A percentile compares a stretch with the other conserved stretches of the same genome.
These are phyloP conservation scores for Hemisphaericaspora subhashii DNA, from an alignment of 1,139 yeast species.

Conservation along the genomic window DNA sequence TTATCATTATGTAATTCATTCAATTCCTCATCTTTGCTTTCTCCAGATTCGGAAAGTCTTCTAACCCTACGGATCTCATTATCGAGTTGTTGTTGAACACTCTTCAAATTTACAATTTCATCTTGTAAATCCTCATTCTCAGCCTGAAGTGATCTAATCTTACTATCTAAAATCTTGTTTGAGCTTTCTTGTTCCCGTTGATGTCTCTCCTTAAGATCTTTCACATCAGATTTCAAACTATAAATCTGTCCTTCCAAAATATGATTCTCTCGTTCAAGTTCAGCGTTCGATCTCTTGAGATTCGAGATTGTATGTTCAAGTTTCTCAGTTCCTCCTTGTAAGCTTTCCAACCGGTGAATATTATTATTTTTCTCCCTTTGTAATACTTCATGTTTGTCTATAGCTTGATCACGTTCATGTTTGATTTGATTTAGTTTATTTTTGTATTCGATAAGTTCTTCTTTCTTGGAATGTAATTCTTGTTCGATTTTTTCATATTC, in stretches of 20 bases:
- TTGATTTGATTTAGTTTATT: not conserved
- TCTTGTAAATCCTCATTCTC: conserved; percentile 2
- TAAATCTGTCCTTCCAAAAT: not conserved
- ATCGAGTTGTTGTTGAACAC: conserved; percentile 4
- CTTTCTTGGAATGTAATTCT: conserved; percentile 3
- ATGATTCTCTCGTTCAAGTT: conserved; percentile 2
- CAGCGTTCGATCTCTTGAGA: not conserved
- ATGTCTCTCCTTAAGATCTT: not conserved
- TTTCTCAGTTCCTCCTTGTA: not conserved
- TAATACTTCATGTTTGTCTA: not conserved
- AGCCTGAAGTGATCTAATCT: conserved; percentile 3
- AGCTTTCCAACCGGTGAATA: not conserved
- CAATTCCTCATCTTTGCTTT: conserved; percentile 1
- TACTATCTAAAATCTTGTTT: conserved; percentile 3
- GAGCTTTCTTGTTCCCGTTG: not conserved
- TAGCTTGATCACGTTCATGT: conserved; percentile 2
- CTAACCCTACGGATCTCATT: conserved; percentile 1
- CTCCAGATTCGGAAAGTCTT: conserved; percentile 1
- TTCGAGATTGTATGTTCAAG: not conserved
- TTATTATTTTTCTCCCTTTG: not conserved
- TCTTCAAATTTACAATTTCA: conserved; percentile 3
- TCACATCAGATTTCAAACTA: not conserved
- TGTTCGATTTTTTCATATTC: conserved; percentile 9
- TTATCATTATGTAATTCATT: conserved; percentile 5
- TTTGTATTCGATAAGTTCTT: conserved; percentile 1